Conservation (phyloP, 208 protist genomes). For the Crithidia expoeki region DNA sequence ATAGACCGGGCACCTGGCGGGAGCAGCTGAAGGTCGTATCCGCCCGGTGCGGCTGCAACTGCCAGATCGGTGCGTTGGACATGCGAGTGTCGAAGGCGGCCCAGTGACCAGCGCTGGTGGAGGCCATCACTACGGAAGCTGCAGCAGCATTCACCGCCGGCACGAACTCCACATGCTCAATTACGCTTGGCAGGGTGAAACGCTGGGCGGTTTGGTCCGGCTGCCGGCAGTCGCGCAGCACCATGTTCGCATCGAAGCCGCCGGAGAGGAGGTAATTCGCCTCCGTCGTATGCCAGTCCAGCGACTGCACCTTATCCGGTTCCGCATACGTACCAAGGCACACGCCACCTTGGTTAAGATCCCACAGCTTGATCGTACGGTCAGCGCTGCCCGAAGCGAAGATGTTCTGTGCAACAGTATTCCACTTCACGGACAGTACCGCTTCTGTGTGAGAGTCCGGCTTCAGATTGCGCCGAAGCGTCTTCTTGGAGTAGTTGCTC, state of each 20-base stretch:
- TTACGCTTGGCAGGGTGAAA: constrained; percentile 52
- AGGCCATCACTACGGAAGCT: constrained; percentile 57
- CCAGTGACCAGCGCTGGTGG: constrained; percentile 68
- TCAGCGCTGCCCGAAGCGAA: constrained; percentile 96
- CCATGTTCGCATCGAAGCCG: constrained; percentile 75
- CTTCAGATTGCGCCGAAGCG: constrained; percentile 57
- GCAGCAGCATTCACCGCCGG: constrained; percentile 21
- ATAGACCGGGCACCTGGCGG: constrained; percentile 72
- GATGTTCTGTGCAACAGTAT: constrained; percentile 89
- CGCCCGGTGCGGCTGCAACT: constrained; percentile 61
- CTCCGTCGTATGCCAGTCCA: constrained; percentile 90
- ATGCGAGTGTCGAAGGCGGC: constrained; percentile 79
- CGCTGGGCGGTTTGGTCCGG: constrained; percentile 62
- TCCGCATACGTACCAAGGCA: constrained; percentile 94
- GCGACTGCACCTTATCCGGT: constrained; percentile 91
- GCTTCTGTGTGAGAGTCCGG: constrained; percentile 93
- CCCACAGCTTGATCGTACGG: constrained; percentile 96
- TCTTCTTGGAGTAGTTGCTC: constrained; percentile 82
- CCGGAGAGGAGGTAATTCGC: constrained; percentile 86
- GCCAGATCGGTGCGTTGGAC: constrained; percentile 51
- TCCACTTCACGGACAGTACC: constrained; percentile 96
- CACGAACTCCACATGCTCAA: constrained; percentile 80
- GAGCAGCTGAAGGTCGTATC: constrained; percentile 84
- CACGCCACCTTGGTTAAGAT: constrained; percentile 70
- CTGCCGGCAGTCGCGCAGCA: constrained; percentile 85